Percentiles rank a stretch among this genome's conserved stretches.
Evolutionary conservation across 1,284 basidiomycete genomes (phyloP).

Genomic region (Hymenochaete sp.): DNA sequence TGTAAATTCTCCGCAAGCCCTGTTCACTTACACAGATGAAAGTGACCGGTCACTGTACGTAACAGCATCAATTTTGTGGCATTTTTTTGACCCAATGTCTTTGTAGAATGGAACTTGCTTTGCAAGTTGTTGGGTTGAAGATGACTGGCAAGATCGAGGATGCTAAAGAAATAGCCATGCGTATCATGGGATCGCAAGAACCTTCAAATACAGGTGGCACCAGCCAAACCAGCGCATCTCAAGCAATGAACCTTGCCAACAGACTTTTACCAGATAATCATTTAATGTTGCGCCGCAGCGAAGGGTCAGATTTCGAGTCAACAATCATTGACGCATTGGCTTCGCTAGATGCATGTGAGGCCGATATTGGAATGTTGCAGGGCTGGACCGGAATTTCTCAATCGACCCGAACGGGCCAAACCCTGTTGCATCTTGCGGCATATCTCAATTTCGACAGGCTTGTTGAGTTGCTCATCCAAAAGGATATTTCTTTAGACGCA

Average conservation of each 20-base stretch:
- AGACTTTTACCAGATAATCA: slow-evolving; percentile 39
- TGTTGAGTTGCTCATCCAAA: slow-evolving; percentile 62
- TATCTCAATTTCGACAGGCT: slow-evolving; percentile 75
- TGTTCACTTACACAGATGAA: slow-evolving; percentile 89
- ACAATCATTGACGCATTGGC: slow-evolving; percentile 74
- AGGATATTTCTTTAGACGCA: slow-evolving; percentile 71
- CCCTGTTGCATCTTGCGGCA: slow-evolving; percentile 80
- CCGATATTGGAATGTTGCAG: slow-evolving; percentile 24
- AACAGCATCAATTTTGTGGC: slow-evolving; percentile 14
- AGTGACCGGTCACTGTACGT: slow-evolving; percentile 80
- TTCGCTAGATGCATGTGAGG: slow-evolving; percentile 42
- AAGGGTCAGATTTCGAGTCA: slow-evolving; percentile 63
- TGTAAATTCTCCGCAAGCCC: slow-evolving; percentile 39
- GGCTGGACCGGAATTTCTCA: slow-evolving; percentile 50
- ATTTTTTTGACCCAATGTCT: slow-evolving; percentile 15
- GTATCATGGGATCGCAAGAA: slow-evolving; percentile 59
- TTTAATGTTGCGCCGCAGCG: slow-evolving; percentile 42
- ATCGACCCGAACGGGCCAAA: slow-evolving; percentile 63
- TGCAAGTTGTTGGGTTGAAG: slow-evolving; percentile 91
- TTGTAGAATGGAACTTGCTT: slow-evolving; percentile 82
- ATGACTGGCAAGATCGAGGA: slow-evolving; percentile 95
- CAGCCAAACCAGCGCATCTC: slow-evolving; percentile 22
- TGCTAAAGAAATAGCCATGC: slow-evolving; percentile 84
- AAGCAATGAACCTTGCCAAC: slow-evolving; percentile 45
- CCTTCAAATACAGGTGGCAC: slow-evolving; percentile 28